A percentile compares a stretch with the other conserved stretches of the same genome.
Conservation (phyloP, 495 filamentous ascomycete species). For the Entonaema liquescens region DNA sequence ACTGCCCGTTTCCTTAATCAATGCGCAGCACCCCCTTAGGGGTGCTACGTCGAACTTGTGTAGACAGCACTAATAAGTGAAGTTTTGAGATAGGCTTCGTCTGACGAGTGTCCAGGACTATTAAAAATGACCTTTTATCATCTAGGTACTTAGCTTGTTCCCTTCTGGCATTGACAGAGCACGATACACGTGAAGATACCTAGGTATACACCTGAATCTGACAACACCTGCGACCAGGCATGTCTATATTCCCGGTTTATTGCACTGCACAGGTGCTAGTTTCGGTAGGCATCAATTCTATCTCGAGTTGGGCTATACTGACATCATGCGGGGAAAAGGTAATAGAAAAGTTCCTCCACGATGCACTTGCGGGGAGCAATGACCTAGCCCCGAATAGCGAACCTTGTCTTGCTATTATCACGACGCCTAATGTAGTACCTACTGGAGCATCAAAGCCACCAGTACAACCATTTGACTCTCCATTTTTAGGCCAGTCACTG, state of each 20-base stretch:
- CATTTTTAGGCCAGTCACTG: conserved; percentile 1
- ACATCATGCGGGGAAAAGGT: conserved; percentile 5
- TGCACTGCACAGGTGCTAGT: conserved; percentile 19
- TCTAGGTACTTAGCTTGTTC: not conserved
- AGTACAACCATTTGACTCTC: not conserved
- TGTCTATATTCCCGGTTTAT: conserved; percentile 21
- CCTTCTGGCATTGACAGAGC: not conserved
- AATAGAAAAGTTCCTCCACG: conserved; percentile 1
- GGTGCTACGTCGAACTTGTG: too few relatives aligned
- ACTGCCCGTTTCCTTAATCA: too few relatives aligned
- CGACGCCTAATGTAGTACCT: not conserved
- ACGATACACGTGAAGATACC: not conserved
- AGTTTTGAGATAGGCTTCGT: not conserved
- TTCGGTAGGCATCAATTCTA: conserved; percentile 6
- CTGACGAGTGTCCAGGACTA: too few relatives aligned
- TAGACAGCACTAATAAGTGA: too few relatives aligned
- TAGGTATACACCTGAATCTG: too few relatives aligned
- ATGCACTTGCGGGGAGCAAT: conserved; percentile 4
- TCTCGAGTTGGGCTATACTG: not conserved
- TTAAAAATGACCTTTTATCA: too few relatives aligned
- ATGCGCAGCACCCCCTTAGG: too few relatives aligned
- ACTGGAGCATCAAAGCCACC: not conserved
- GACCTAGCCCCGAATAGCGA: conserved; percentile 10
- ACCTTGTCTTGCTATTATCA: conserved; percentile 16
- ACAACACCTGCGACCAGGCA: not conserved